Base-by-base conservation (phyloP, 345 rosid genomes). In the Brassica rapa region DNA sequence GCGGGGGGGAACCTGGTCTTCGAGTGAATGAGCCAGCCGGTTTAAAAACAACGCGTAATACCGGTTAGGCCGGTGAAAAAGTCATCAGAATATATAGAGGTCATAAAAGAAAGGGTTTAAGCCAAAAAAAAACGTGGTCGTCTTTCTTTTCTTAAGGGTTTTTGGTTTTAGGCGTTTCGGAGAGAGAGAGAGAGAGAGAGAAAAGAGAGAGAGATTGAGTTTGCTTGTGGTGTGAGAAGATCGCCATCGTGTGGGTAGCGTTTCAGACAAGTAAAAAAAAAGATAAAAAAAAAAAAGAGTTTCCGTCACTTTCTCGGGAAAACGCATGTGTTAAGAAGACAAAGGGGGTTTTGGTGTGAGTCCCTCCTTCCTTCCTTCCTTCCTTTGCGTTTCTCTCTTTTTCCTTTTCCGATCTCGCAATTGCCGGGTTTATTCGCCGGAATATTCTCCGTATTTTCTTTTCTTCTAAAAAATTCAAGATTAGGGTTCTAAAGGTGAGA, bases 71-170 rank as follows among this genome's bases (percentile, higher is more conserved):
- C 84, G 84, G 91, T 89, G n/a, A 37, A 15, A 57, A 72, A 81
- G 88, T 88, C 88, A 62, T 88, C 88, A 62, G 81, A 66, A 80
- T 78, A 78, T 77, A 71, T 46, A 46, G n/a, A 1, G 6, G 75
- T 24, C 37, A 4, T 27, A 24, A 59, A 57, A 10, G 4, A 75
- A 78, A 86, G 91, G 89, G 93, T 87, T 89, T 86, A 85, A 85
- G 88, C 77, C 79, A 41, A 75, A 66, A 75, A 66, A 66, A 75
- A 59, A 59, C 72, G 80, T 82, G 84, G 86, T 86, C 87, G 83
- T 82, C 85, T 27, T 12, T 12, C 3, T 12, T 78, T 84, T 83
- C 78, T 74, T 71, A 87, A 87, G 90, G 82, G 78, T 74, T 80
- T 80, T 79, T 68, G 69, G 72, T 83, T 86, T 81, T 81, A 77